Evolutionary conservation across 352 stramenopile genomes (phyloP), one percentile per base, ranked within the genome.

Genomic region (Globisporangium paroecandrum): DNA sequence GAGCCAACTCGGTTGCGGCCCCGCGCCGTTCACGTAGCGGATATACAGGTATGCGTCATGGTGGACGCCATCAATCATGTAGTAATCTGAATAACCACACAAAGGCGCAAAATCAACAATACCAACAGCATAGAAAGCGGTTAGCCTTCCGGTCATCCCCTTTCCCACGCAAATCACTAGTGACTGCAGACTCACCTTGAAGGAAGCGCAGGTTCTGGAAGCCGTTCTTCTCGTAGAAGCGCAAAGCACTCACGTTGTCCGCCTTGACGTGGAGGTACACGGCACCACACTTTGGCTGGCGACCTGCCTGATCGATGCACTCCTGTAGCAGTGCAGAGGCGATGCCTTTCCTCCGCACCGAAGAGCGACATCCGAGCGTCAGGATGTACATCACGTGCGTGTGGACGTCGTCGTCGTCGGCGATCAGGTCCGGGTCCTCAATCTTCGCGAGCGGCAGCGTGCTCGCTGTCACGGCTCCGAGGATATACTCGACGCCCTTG

Each of bases 191-290:
- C 62, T 29, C 62, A 97, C 91, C 90, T 89, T 96, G 73, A 55
- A 99, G 93, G 67, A 91, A 96, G 41, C 92, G 85, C 43, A 99
- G 76, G 66, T 93, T 93, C 61, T 87, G 84, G 70, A 99, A 99
- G 8, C 93, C 94, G 64, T 98, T 93, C 72, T 95, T 94, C 84
- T 99, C 95, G 78, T 99, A 99, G 70, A 99, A 98, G 68, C 86
- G 85, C 71, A 98, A 87, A 0, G 97, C 97, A 24, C 84, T 89
- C 22, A 85, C 38, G 72, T 99, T 99, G 72, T 98, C 96, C 6
- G 89, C 96, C 72, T 99, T 99, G 10, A 99, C 97, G 77, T 99
- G 97, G 32, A 99, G 79, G 74, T 99, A 99, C 15, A 99, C 81
- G 0, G 91, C 94, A 27, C 94, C 93, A 62, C 95, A 98, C 13